Base-by-base conservation (phyloP, 1,284 basidiomycete genomes). In the Marasmius oreades region DNA sequence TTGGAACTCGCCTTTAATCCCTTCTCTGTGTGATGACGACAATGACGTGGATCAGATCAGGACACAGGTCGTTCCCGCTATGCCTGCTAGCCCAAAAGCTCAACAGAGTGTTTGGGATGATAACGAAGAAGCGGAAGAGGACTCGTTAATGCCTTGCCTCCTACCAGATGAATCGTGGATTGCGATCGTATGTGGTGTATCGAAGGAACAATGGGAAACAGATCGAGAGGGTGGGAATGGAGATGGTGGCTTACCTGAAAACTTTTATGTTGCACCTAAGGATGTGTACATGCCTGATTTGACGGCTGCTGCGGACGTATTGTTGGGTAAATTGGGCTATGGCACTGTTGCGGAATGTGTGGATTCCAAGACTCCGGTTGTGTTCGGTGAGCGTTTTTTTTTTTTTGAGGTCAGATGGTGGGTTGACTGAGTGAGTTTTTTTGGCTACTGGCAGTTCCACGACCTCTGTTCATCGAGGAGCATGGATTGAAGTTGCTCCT, bases 211-310 rank as follows among this genome's bases (percentile, higher is more conserved):
- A 70, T 82, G 77, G 69, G 67, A 64, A 51, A 68, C 28, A 69
- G 73, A 28, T 73, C 74, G 47, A 73, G 51, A 52, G 34, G 37
- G 51, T 12, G 66, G 66, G 31, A 68, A 72, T 46, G 64, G 66
- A 28, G 69, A 72, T 46, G 64, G 65, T 16, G 75, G 74, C 43
- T 67, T 90, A 12, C 89, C 89, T 0, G 78, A 82, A 20, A 77
- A 78, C n/a, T 90, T 91, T 70, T 92, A 81, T 64, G 79, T 90
- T 43, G 88, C 87, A 5, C 87, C 88, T 33, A 77, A 75, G 67
- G 81, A 88, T 63, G 81, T 90, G 37, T 90, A 90, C 68, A 90
- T 92, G 82, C 89, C 89, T 8, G 87, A 91, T 68, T 66, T 92
- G 59, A 90, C 84, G 23, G 87, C 87, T 1, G 76, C 82, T 5